Conservation (phyloP, 2,329 filamentous ascomycete species). For the Aureobasidium musti region DNA sequence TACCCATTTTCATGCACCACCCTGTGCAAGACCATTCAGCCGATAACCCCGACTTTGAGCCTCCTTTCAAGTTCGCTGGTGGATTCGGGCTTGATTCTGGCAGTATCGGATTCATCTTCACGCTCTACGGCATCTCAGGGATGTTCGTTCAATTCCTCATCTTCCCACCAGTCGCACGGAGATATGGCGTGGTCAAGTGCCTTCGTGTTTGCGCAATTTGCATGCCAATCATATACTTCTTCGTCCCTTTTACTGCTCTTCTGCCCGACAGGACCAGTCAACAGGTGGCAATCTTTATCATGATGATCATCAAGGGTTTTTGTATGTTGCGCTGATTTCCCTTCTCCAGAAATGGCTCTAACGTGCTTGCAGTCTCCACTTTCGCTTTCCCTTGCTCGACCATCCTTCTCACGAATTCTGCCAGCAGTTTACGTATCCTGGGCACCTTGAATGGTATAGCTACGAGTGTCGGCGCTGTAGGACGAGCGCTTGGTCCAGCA, state of each 20-base stretch:
- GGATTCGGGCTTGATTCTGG: constrained; percentile 74
- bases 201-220: constrained; percentile 66
- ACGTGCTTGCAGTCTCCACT: constrained; percentile 56
- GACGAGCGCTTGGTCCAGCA: constrained; percentile 76
- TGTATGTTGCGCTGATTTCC: constrained; percentile 35
- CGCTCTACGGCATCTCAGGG: constrained; percentile 74
- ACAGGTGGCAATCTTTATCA: constrained; percentile 60
- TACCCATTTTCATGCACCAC: constrained; percentile 87
- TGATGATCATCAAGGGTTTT: constrained; percentile 74
- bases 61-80: constrained; percentile 79
- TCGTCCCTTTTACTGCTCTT: constrained; percentile 80
- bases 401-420: constrained; percentile 88
- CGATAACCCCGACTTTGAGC: constrained; percentile 57
- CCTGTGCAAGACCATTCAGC: constrained; percentile 56
- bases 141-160: constrained; percentile 83
- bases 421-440: constrained; percentile 70
- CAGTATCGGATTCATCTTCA: constrained; percentile 83
- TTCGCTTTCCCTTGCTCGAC: constrained; percentile 87
- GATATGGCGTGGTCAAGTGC: constrained; percentile 72
- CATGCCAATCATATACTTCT: constrained; percentile 74
- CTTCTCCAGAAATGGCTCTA: background rate
- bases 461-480: constrained; percentile 77
- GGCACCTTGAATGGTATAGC: constrained; percentile 91
- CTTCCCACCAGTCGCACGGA: constrained; percentile 73
- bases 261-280: constrained; percentile 55